Evolutionary conservation across 23 red algal genomes (phyloP).

Genomic region (Gracilaria domingensis): DNA sequence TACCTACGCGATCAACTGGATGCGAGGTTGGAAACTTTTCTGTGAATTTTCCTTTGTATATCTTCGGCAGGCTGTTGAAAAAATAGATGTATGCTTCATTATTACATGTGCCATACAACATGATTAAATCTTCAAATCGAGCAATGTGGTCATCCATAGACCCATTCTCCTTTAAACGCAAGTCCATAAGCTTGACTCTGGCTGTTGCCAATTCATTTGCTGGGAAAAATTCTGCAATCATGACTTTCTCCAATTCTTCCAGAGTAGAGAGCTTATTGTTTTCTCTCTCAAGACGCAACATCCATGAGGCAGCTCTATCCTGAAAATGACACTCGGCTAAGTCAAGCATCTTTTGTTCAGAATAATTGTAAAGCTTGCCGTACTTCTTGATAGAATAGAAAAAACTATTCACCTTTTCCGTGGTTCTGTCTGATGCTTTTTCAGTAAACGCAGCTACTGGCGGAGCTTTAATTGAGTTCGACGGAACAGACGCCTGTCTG

Average conservation of each 20-base stretch:
- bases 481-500: no score
- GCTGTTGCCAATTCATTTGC: neutral
- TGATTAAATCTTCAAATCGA: neutral
- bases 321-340: conserved; percentile 6
- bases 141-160: conserved; percentile 1
- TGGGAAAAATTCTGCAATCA: neutral
- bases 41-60: neutral
- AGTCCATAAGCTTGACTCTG: neutral
- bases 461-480: neutral
- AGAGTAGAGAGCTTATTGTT: conserved; percentile 12
- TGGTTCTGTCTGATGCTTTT: no score
- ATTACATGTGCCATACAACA: neutral
- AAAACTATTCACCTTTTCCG: neutral
- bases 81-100: conserved; percentile 3
- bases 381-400: conserved; percentile 1
- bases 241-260: neutral
- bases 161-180: neutral
- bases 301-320: conserved; percentile 21
- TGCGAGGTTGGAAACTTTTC: neutral
- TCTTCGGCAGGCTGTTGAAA: neutral
- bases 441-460: neutral
- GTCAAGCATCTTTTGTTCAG: conserved; percentile 3
- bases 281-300: conserved; percentile 29
- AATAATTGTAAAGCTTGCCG: conserved; percentile 43
- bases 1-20: neutral